phyloP scores from a whole-genome alignment of 257 asterid species.

The Solanum ossicruentum region DNA sequence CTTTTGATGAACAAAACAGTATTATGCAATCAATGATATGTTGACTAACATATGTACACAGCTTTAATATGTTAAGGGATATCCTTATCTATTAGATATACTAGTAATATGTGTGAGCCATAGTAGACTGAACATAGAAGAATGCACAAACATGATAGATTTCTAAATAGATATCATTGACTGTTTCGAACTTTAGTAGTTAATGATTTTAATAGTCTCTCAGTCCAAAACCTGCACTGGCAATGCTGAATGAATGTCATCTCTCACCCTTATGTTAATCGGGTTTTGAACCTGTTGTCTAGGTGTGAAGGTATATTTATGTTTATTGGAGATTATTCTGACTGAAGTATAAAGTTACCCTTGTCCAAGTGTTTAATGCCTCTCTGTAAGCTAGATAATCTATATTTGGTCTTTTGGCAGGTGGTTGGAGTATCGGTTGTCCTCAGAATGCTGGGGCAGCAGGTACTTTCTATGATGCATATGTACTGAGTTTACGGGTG shows the following conservation, averaged over 20 bases:
- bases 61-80: too few species aligned
- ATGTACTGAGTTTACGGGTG: conserved; percentile 84
- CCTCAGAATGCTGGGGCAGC: conserved; percentile 96
- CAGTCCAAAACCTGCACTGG: not conserved
- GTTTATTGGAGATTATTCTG: not conserved
- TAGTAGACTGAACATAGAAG: not conserved
- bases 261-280: not conserved
- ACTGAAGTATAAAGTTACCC: not conserved
- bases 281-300: not conserved
- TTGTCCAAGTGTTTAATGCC: not conserved
- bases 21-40: too few species aligned
- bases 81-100: not conserved
- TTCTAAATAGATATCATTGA: not conserved
- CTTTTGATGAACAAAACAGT: too few species aligned
- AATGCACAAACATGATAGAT: not conserved
- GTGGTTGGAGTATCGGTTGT: conserved; percentile 85
- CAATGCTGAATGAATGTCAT: not conserved
- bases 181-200: not conserved
- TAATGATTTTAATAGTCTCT: not conserved
- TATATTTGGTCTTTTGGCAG: conserved; percentile 31
- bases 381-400: conserved; percentile 1
- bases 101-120: not conserved
- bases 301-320: not conserved
- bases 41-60: too few species aligned
- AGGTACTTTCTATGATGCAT: conserved; percentile 92